These are phyloP conservation scores for Crithidia bombi DNA, from an alignment of 208 protist genomes.

Conservation along the genomic window DNA sequence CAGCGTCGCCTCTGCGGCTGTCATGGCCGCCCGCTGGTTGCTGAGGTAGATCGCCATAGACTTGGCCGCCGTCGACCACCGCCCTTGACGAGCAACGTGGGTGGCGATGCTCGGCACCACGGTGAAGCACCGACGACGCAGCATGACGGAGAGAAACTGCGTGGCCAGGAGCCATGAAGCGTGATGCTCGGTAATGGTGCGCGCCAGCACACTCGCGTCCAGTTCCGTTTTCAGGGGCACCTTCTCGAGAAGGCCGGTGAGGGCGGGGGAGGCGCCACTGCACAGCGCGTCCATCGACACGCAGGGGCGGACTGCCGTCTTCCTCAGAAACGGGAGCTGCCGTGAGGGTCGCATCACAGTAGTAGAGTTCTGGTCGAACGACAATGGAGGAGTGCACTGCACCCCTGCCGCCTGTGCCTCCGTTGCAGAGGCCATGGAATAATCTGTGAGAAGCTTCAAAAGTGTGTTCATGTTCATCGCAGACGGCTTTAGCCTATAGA, in stretches of 20 bases:
- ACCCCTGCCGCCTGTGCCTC: not conserved
- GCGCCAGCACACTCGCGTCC: slow-evolving; percentile 63
- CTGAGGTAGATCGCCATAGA: slow-evolving; percentile 75
- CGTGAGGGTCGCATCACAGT: not conserved
- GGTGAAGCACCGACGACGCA: slow-evolving; percentile 53
- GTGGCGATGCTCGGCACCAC: slow-evolving; percentile 52
- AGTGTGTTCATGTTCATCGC: slow-evolving; percentile 81
- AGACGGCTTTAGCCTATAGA: slow-evolving; percentile 59
- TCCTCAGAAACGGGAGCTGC: not conserved
- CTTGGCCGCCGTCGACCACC: slow-evolving; percentile 52
- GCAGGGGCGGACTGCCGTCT: not conserved
- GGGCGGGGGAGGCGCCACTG: not conserved
- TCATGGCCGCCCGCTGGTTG: slow-evolving; percentile 51
- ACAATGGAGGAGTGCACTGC: too few species aligned
- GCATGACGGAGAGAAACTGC: slow-evolving; percentile 66
- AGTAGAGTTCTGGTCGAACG: too few species aligned
- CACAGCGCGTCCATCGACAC: slow-evolving; percentile 13
- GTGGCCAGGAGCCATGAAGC: slow-evolving; percentile 57
- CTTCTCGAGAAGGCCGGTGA: slow-evolving; percentile 21
- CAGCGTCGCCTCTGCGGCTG: slow-evolving; percentile 44
- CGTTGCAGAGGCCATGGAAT: not conserved
- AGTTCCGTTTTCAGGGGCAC: slow-evolving; percentile 35
- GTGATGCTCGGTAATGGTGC: slow-evolving; percentile 65
- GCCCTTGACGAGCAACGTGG: slow-evolving; percentile 50
- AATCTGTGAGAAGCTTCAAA: slow-evolving; percentile 41